These are phyloP conservation scores for Hypoxylon sp. DNA, from an alignment of 2,329 filamentous ascomycete species.

Conservation along the genomic window DNA sequence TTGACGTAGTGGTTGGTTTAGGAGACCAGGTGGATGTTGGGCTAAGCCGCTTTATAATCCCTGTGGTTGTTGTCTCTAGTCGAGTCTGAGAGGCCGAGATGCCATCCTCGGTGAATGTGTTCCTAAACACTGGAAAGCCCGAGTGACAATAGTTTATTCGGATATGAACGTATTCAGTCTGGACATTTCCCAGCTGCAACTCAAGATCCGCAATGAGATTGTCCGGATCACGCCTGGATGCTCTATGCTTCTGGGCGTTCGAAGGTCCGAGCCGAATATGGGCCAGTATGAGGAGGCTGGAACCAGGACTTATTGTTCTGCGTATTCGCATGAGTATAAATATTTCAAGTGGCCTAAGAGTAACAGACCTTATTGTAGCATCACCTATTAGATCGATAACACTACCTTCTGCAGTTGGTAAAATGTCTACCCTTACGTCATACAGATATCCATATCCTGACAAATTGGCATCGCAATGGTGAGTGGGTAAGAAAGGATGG, in stretches of 20 bases:
- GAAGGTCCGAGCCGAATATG: slow-evolving; percentile 58
- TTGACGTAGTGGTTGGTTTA: slow-evolving; percentile 55
- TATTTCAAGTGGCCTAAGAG: slow-evolving; percentile 5
- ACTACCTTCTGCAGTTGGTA: slow-evolving; percentile 59
- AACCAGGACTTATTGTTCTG: slow-evolving; percentile 62
- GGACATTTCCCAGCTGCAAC: slow-evolving; percentile 66
- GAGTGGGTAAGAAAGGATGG: slow-evolving; percentile 43
- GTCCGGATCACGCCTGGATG: slow-evolving; percentile 63
- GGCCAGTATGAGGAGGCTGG: slow-evolving; percentile 65
- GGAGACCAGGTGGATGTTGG: slow-evolving; percentile 68
- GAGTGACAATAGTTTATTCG: slow-evolving; percentile 70
- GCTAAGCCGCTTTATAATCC: slow-evolving; percentile 66
- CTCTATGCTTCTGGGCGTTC: slow-evolving; percentile 24
- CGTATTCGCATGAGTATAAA: slow-evolving; percentile 31
- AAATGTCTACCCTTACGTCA: slow-evolving; percentile 63
- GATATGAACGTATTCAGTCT: slow-evolving; percentile 66
- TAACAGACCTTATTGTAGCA: slow-evolving; percentile 34
- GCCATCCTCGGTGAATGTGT: slow-evolving; percentile 50
- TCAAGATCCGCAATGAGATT: slow-evolving; percentile 73
- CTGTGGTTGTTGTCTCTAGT: slow-evolving; percentile 68
- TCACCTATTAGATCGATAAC: slow-evolving; percentile 64
- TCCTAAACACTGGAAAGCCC: slow-evolving; percentile 62
- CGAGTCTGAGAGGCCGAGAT: slow-evolving; percentile 62
- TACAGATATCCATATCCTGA: slow-evolving; percentile 64
- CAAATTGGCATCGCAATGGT: slow-evolving; percentile 45